These are phyloP conservation scores for Roridomyces roridus DNA, from an alignment of 768 basidiomycete genomes.

Conservation along the genomic window DNA sequence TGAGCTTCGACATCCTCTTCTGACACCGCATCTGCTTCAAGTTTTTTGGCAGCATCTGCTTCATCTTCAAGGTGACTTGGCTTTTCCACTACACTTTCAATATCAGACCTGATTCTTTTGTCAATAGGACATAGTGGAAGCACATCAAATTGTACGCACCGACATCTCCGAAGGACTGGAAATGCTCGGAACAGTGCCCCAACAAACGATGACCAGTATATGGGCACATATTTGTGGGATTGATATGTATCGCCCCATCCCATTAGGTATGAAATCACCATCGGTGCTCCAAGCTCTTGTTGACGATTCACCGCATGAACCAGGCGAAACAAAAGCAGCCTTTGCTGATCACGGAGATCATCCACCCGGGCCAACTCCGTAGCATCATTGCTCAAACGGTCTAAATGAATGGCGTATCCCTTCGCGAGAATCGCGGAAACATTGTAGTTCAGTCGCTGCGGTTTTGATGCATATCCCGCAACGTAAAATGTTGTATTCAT, in stretches of 20 bases:
- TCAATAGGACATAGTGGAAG: neutral
- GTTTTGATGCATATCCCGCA: slow-evolving; percentile 41
- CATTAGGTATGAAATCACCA: slow-evolving; percentile 50
- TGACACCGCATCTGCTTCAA: neutral
- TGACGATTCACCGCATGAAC: slow-evolving; percentile 39
- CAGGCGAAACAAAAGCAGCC: slow-evolving; percentile 36
- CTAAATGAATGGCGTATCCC: slow-evolving; percentile 35
- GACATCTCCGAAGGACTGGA: slow-evolving; percentile 16
- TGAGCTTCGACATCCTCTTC: neutral
- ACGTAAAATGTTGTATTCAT: slow-evolving; percentile 40
- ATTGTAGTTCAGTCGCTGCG: slow-evolving; percentile 38
- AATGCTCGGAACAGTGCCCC: slow-evolving; percentile 23
- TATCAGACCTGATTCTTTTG: neutral
- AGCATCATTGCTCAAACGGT: neutral
- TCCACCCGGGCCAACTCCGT: slow-evolving; percentile 14
- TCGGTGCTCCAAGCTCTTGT: slow-evolving; percentile 44
- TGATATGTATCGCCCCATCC: slow-evolving; percentile 45
- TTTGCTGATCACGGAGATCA: slow-evolving; percentile 30
- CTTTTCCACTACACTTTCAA: neutral
- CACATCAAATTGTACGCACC: neutral
- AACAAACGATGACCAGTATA: slow-evolving; percentile 41
- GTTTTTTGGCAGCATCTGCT: neutral
- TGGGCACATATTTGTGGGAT: slow-evolving; percentile 41
- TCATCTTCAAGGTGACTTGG: neutral
- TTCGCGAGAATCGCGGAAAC: slow-evolving; percentile 41